phyloP scores from a whole-genome alignment of 208 protist species.

The Acanthamoeba royreba region DNA sequence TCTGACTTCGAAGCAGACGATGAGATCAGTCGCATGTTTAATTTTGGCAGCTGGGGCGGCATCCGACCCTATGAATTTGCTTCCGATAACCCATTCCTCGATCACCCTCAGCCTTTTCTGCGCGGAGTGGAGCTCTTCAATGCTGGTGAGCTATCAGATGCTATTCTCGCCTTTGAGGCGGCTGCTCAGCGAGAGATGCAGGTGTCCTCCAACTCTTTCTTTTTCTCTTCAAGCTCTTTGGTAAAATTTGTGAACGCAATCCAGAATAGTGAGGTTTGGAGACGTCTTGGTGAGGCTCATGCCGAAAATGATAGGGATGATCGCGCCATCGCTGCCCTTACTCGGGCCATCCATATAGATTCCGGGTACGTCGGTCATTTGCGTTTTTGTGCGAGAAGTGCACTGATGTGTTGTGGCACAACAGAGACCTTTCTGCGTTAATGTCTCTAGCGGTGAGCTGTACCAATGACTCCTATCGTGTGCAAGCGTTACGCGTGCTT shows the following conservation, averaged over 20 bases:
- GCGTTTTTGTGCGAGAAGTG: too few species aligned
- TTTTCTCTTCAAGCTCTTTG: neutral
- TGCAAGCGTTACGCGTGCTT: constrained; percentile 16
- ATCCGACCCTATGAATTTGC: neutral
- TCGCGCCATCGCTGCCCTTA: constrained; percentile 62
- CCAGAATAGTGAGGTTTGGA: constrained; percentile 59
- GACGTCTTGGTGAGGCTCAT: constrained; percentile 64
- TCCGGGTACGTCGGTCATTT: too few species aligned
- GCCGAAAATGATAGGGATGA: constrained; percentile 75
- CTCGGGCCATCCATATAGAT: constrained; percentile 45
- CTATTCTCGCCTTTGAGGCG: constrained; percentile 70
- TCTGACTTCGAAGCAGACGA: neutral
- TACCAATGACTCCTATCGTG: constrained; percentile 70
- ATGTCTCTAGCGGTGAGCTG: constrained; percentile 60
- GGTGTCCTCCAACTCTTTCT: neutral
- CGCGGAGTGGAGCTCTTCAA: constrained; percentile 61
- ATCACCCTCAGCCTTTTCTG: constrained; percentile 43
- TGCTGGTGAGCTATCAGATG: constrained; percentile 46
- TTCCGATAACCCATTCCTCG: neutral
- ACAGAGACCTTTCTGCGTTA: constrained; percentile 20
- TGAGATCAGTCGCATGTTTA: constrained; percentile 1
- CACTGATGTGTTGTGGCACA: neutral
- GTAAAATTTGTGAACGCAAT: neutral
- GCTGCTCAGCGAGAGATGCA: constrained; percentile 35
- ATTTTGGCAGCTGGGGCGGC: neutral